A percentile compares a stretch with the other conserved stretches of the same genome.
Evolutionary conservation across 179 eudicot species (phyloP).

Genomic region (Pouteria campechiana): DNA sequence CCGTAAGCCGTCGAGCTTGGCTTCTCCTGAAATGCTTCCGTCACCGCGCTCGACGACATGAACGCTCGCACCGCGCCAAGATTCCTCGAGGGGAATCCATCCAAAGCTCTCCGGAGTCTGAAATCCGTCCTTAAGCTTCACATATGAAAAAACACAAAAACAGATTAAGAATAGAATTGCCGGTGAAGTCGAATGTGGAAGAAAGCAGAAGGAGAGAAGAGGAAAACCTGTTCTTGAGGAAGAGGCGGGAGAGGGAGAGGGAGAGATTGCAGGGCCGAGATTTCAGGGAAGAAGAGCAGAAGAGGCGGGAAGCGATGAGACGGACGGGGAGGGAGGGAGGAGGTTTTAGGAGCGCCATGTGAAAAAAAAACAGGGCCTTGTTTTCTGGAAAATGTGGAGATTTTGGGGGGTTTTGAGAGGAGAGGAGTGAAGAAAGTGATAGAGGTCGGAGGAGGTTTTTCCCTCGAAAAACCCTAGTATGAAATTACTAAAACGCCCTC

Average conservation of each 20-base stretch:
- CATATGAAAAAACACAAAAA: neutral
- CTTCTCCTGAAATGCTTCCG: slow-evolving; percentile 40
- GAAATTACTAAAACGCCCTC: no score
- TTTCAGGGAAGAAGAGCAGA: slow-evolving; percentile 10
- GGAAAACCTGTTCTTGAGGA: slow-evolving; percentile 16
- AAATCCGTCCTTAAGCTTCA: slow-evolving; percentile 26
- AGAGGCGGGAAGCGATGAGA: slow-evolving; percentile 27
- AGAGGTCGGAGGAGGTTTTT: no score
- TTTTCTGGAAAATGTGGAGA: no score
- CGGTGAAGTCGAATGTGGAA: neutral
- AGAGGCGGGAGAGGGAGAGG: slow-evolving; percentile 4
- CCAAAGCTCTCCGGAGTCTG: slow-evolving; percentile 24
- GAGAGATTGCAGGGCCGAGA: slow-evolving; percentile 13
- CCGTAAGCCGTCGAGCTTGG: slow-evolving; percentile 50
- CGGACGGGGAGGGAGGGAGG: slow-evolving; percentile 8
- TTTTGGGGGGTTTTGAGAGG: no score
- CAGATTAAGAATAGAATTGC: neutral
- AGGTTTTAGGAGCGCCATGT: slow-evolving; percentile 42
- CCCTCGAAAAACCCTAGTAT: no score
- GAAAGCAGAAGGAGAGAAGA: neutral
- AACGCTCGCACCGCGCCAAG: slow-evolving; percentile 48
- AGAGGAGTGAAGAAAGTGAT: no score
- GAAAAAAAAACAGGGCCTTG: no score
- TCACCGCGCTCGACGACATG: slow-evolving; percentile 45
- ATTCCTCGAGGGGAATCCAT: slow-evolving; percentile 19